These are phyloP conservation scores for Candida sanyiensis DNA, from an alignment of 805 yeast species.

Conservation along the genomic window DNA sequence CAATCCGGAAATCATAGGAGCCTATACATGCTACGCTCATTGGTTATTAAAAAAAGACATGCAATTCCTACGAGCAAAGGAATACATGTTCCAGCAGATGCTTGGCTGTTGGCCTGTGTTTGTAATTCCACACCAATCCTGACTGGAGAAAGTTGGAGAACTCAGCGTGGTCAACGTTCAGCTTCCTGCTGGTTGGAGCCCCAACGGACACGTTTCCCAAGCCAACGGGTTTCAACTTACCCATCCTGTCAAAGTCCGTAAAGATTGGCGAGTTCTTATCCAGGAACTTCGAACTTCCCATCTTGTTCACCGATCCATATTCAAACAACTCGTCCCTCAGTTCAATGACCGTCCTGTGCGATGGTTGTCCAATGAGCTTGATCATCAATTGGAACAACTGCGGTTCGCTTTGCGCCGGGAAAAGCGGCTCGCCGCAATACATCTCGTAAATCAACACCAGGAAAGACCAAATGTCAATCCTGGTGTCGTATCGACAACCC, in stretches of 20 bases:
- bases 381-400: slow-evolving; percentile 72
- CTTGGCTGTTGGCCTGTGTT: slow-evolving; percentile 47
- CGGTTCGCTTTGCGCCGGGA: slow-evolving; percentile 78
- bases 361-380: slow-evolving; percentile 83
- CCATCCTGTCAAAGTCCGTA: slow-evolving; percentile 29
- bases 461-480: slow-evolving; percentile 90
- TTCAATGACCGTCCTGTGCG: slow-evolving; percentile 31
- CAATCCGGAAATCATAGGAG: too few species aligned
- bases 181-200: slow-evolving; percentile 13
- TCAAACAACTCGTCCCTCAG: slow-evolving; percentile 34
- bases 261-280: slow-evolving; percentile 32
- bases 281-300: slow-evolving; percentile 11
- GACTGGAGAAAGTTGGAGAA: slow-evolving; percentile 27
- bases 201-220: slow-evolving; percentile 14
- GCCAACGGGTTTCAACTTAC: slow-evolving; percentile 21
- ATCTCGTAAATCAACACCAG: slow-evolving; percentile 85
- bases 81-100: slow-evolving; percentile 52
- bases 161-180: slow-evolving; percentile 9
- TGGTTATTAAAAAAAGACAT: too few species aligned
- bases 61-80: slow-evolving; percentile 5
- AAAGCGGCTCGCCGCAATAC: slow-evolving; percentile 80
- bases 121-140: slow-evolving; percentile 42
- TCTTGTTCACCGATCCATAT: slow-evolving; percentile 31
- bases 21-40: too few species aligned
- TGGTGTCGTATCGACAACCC: slow-evolving; percentile 67